Evolutionary conservation across 768 basidiomycete species (phyloP), one percentile per base, ranked within the genome.

Genomic region (Suillus sp.): DNA sequence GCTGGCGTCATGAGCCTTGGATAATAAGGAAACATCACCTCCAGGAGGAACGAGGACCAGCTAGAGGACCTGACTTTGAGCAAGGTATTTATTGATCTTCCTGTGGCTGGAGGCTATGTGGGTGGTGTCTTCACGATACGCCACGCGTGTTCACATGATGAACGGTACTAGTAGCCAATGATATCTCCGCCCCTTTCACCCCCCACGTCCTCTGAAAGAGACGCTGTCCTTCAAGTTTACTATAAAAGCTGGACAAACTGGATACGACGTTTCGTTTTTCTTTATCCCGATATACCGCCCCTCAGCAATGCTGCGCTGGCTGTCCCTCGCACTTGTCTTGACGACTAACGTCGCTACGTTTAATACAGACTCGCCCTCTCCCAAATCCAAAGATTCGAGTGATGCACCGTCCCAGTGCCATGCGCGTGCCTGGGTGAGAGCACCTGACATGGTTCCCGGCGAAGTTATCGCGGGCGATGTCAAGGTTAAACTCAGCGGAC

Each of bases 361-460:
- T 8, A n/a, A n/a, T n/a, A 9, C 14, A 37, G 54, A 22, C 34
- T 16, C 14, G 27, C 13, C 54, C 22, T 18, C 9, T 56, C 35
- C 25, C 18, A 2, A 18, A 37, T 25, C 2, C 8, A 37, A 25
- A 18, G n/a, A 37, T 13, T 13, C 7, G 25, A 16, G 4, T 4
- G n/a, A 55, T 57, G 22, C 9, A 25, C 32, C 16, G 18, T 53
- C 30, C 10, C 47, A 59, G 10, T 61, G 50, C 32, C 60, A 38
- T 18, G 60, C 47, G 20, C 32, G n/a, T 20, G 45, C 60, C 27
- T 60, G 48, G 60, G 60, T 56, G 35, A 53, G 60, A 37, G 59
- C 59, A 51, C 59, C 59, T 5, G 59, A 60, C 18, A 60, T 60
- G 59, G 45, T 60, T 42, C 59, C 59, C 18, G 48, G 32, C 20